Percentiles rank a stretch among this genome's conserved stretches.
Evolutionary conservation across 2,329 filamentous ascomycete species (phyloP).

Genomic region (Stagonosporopsis chrysanthemi): DNA sequence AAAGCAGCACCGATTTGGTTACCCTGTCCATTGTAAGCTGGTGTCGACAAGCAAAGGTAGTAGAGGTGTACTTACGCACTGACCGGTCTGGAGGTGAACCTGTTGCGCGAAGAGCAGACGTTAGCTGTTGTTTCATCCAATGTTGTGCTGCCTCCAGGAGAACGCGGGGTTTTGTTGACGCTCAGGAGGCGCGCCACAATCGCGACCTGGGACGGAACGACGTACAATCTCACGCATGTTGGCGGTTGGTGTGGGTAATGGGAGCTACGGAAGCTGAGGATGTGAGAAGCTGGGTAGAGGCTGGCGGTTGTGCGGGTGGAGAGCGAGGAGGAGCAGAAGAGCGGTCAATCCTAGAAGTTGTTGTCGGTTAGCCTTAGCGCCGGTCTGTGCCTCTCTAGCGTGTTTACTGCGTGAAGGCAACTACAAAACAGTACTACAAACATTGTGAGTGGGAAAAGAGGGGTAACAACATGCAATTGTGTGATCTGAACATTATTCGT

Average conservation of each 20-base stretch:
- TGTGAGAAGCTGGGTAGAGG: conserved; percentile 39
- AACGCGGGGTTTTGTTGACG: conserved; percentile 48
- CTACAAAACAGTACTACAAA: conserved; percentile 17
- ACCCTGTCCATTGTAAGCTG: conserved; percentile 68
- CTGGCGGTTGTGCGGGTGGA: conserved; percentile 43
- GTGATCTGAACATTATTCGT: not conserved
- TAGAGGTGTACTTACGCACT: conserved; percentile 77
- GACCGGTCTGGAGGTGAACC: conserved; percentile 99
- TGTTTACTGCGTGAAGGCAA: conserved; percentile 32
- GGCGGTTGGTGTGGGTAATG: conserved; percentile 39
- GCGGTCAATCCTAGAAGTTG: conserved; percentile 39
- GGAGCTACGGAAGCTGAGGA: conserved; percentile 42
- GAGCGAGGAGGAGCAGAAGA: conserved; percentile 38
- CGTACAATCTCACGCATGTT: conserved; percentile 76
- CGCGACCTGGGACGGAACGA: conserved; percentile 38
- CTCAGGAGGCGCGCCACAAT: conserved; percentile 51
- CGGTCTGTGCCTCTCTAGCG: conserved; percentile 21
- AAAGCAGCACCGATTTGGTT: conserved; percentile 99
- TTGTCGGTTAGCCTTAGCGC: conserved; percentile 24
- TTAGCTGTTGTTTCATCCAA: conserved; percentile 63
- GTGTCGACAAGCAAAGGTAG: conserved; percentile 21
- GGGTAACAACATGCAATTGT: conserved; percentile 1
- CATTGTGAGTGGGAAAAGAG: not conserved
- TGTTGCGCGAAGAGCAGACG: conserved; percentile 59
- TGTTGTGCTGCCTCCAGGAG: conserved; percentile 51